Base-by-base conservation (phyloP, 2,329 filamentous ascomycete species). In the Chaetomiaceae sp. region DNA sequence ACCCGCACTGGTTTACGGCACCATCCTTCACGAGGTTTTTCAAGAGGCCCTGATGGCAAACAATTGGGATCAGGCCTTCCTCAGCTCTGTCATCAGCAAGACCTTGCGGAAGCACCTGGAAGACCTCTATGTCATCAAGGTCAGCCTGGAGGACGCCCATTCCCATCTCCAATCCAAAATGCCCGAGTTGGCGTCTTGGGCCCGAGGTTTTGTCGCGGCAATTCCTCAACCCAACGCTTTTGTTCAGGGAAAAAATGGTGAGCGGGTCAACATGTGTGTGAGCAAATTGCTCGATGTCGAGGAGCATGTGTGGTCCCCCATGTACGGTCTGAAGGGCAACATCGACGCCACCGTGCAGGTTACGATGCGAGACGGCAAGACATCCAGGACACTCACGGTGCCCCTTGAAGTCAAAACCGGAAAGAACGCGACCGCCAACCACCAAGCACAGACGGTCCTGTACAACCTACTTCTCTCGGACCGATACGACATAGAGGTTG, bases 351-450 rank as follows among this genome's bases (percentile, higher is more conserved):
- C 93, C 0, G 86, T 98, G 1, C 88, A 98, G 68, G 85, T 93
- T 14, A 80, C 78, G 0, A 86, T 96, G 72, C 72, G 79, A 45
- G 86, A 95, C 47, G 78, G 81, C 20, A 72, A 79, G 45, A 85
- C 19, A 4, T 49, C 49, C 38, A 79, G 79, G 50, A 86, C 78
- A 5, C 70, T 97, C 52, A 90, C 90, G 0, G 87, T 95, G 4
- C 93, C 93, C 0, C 88, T 98, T 54, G 93, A 98, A 62, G 78
- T 98, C 58, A 98, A 98, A 67, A 97, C 93, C 0, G 93, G 93
- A 26, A 89, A 85, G 60, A 86, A 87, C 53, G 82, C 83, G 20
- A 94, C 82, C 56, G 79, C 83, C 56, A 83, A 81, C 43, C 93
- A 98, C 65, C 82, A 89, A 62, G 91, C 91, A 1, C 93, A 98